Evolutionary conservation across 495 filamentous ascomycete genomes (phyloP), one percentile per base, ranked within the genome.

Genomic region (Collariella sp.): DNA sequence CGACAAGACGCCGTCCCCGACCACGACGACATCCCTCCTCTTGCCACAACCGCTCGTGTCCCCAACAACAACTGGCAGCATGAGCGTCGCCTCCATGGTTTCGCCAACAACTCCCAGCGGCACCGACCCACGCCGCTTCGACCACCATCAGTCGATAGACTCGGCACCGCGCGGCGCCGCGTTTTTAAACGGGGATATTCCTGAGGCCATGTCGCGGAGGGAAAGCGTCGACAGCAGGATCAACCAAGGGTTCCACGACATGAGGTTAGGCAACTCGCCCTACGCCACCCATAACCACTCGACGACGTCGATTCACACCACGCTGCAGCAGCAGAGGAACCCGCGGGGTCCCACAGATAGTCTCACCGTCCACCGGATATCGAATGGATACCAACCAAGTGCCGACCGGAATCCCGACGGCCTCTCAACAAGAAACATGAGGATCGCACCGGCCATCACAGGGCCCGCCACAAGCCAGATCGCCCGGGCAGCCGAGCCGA

Each of bases 211-310:
- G 19, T 88, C 86, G 39, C 79, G 87, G 44, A 80, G 86, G 44
- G 87, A 85, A 69, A 89, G 85, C 54, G 77, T 89, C n/a, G 86
- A 88, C 59, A 87, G 85, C 61, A 78, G 85, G 53, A 77, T 90
- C 61, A 86, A 86, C 56, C 79, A 83, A 59, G 80, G 79, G 19
- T 85, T 90, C 47, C 77, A 76, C 44, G 82, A 86, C 26, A 73
- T 90, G 63, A 76, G 81, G 19, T 77, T 91, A 57, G 83, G 83
- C 35, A 68, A 67, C 68, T 67, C 86, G 2, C 87, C 87, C 7
- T 88, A 89, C 61, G 78, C 84, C 43, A 87, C 80, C 65, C 81
- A 84, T 55, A 89, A 89, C 62, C 86, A 83, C 24, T 90, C 86
- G 5, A 83, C 87, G 15, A 80, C 84, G 0, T 91, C 87, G 26